These are phyloP conservation scores for Epichloe bromicola DNA, from an alignment of 2,329 filamentous ascomycete species.

Conservation along the genomic window DNA sequence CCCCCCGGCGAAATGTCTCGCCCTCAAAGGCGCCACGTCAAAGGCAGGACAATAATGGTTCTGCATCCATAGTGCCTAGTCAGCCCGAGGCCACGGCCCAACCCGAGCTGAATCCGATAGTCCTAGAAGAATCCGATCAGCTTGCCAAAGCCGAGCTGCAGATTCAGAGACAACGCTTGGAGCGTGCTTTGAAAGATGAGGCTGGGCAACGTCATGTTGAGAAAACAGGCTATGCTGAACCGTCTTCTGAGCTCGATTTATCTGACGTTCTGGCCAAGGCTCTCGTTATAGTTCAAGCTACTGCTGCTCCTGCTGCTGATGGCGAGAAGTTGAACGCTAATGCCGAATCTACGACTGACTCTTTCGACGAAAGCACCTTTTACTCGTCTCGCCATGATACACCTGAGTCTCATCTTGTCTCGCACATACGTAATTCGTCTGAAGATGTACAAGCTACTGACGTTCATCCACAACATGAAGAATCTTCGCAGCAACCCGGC, in stretches of 20 bases:
- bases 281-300: conserved; percentile 55
- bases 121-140: conserved; percentile 76
- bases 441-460: conserved; percentile 17
- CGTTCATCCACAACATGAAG: conserved; percentile 7
- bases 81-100: conserved; percentile 34
- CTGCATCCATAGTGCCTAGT: background rate
- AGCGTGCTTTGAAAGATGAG: conserved; percentile 65
- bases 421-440: conserved; percentile 34
- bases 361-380: conserved; percentile 86
- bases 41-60: background rate
- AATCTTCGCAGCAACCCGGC: background rate
- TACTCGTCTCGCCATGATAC: conserved; percentile 93
- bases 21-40: background rate
- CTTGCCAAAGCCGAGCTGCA: conserved; percentile 71
- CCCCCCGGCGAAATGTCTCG: background rate
- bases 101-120: conserved; percentile 66
- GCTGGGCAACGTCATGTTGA: conserved; percentile 46
- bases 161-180: conserved; percentile 68
- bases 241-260: conserved; percentile 55
- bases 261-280: conserved; percentile 61
- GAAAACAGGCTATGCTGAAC: conserved; percentile 35
- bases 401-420: conserved; percentile 38
- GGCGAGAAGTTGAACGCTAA: conserved; percentile 41
- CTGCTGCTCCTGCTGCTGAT: conserved; percentile 46
- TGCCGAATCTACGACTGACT: conserved; percentile 56